Conservation (phyloP, 163 green algal species). For the Coccomyxa subellipsoidea region DNA sequence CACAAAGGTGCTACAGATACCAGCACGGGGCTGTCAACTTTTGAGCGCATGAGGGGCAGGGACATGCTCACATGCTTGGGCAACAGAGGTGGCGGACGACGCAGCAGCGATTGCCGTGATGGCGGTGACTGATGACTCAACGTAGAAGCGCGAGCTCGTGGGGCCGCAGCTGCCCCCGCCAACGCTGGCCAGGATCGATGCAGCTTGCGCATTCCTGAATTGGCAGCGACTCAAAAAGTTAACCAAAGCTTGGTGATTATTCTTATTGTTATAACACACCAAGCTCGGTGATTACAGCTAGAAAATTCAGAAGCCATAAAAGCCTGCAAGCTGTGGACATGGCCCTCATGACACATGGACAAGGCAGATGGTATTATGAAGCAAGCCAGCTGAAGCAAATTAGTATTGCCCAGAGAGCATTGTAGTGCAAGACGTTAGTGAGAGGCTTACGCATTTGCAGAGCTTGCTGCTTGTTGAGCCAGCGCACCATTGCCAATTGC, state of each 20-base stretch:
- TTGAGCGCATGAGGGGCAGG: neutral
- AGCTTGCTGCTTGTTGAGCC: neutral
- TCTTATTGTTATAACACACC: too few species aligned
- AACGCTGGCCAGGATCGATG: neutral
- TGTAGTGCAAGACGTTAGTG: neutral
- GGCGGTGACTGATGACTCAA: neutral
- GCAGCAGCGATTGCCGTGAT: neutral
- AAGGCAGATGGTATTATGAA: too few species aligned
- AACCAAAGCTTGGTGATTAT: too few species aligned
- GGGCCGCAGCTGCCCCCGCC: neutral
- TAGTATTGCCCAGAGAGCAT: too few species aligned
- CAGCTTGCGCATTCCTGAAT: neutral
- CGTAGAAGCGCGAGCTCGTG: neutral
- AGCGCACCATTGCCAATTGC: neutral
- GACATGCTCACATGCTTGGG: slow-evolving; percentile 5
- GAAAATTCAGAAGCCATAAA: too few species aligned
- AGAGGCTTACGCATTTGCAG: neutral
- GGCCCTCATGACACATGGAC: too few species aligned
- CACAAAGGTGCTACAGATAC: too few species aligned
- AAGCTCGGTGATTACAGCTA: too few species aligned
- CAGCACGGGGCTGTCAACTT: neutral
- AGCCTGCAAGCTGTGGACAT: too few species aligned
- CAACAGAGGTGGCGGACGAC: neutral
- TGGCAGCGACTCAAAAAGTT: too few species aligned
- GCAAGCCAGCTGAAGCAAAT: too few species aligned